phyloP scores from a whole-genome alignment of 1,139 yeast species.

The Zygosaccharomyces sapae region DNA sequence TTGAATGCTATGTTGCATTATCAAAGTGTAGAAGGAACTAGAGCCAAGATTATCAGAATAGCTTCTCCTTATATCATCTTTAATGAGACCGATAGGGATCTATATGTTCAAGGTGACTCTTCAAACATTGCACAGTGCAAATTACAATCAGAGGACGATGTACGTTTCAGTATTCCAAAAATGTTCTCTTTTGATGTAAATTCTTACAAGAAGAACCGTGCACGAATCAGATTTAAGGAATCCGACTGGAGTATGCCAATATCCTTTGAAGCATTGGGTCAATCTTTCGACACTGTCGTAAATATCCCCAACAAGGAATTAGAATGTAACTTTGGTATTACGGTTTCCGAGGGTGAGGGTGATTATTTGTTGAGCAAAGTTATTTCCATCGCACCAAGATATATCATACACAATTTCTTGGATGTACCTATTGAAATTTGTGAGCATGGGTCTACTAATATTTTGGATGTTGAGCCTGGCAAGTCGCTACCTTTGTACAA shows the following conservation, averaged over 20 bases:
- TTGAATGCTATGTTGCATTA: conserved; percentile 65
- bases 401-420: conserved; percentile 62
- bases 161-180: conserved; percentile 50
- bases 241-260: conserved; percentile 73
- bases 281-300: conserved; percentile 61
- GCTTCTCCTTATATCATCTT: conserved; percentile 81
- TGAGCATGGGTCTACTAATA: conserved; percentile 62
- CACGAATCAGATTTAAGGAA: conserved; percentile 62
- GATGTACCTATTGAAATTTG: conserved; percentile 51
- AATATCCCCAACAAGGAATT: conserved; percentile 54
- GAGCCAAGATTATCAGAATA: conserved; percentile 61
- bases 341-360: conserved; percentile 83
- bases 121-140: conserved; percentile 47
- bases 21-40: conserved; percentile 42
- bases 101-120: conserved; percentile 60
- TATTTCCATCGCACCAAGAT: conserved; percentile 78
- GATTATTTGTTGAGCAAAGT: conserved; percentile 73
- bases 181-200: conserved; percentile 79
- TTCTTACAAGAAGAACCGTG: conserved; percentile 61
- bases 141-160: conserved; percentile 28
- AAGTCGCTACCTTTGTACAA: conserved; percentile 59
- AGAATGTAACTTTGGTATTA: conserved; percentile 73
- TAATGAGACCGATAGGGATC: conserved; percentile 70
- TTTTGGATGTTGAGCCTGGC: conserved; percentile 45
- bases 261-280: conserved; percentile 90